Evolutionary conservation across 2,329 filamentous ascomycete genomes (phyloP).

Genomic region (Thielaviopsis populi): DNA sequence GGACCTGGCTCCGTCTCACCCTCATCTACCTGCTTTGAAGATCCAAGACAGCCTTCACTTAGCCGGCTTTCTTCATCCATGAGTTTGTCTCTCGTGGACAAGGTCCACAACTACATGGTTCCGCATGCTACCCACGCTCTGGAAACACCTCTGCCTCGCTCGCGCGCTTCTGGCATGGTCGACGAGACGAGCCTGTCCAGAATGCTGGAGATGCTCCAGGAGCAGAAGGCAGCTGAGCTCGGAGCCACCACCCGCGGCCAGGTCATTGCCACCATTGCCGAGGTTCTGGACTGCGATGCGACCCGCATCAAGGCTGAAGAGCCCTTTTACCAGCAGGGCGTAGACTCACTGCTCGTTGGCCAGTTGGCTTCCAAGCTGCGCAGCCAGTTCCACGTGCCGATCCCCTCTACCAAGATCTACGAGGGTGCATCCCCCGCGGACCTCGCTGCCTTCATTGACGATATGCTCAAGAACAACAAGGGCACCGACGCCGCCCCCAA

Average conservation of each 20-base stretch:
- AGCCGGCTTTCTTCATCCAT: conserved; percentile 11
- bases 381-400: conserved; percentile 32
- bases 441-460: conserved; percentile 28
- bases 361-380: conserved; percentile 36
- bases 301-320: conserved; percentile 28
- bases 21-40: conserved; percentile 8
- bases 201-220: conserved; percentile 21
- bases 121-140: conserved; percentile 27
- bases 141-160: conserved; percentile 24
- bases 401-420: conserved; percentile 39
- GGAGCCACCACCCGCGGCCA: conserved; percentile 24
- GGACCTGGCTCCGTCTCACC: not conserved
- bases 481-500: conserved; percentile 13
- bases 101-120: conserved; percentile 26
- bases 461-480: conserved; percentile 17
- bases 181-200: conserved; percentile 26
- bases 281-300: conserved; percentile 28
- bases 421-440: conserved; percentile 31
- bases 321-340: conserved; percentile 39
- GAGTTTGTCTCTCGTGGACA: conserved; percentile 7
- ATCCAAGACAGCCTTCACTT: conserved; percentile 4
- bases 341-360: conserved; percentile 40
- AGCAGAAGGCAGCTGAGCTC: conserved; percentile 20
- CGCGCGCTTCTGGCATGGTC: conserved; percentile 22
- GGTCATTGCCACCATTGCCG: conserved; percentile 30